Percentiles rank a stretch among this genome's conserved stretches.
Evolutionary conservation across 495 filamentous ascomycete genomes (phyloP).

Genomic region (Xylaria telfairii): DNA sequence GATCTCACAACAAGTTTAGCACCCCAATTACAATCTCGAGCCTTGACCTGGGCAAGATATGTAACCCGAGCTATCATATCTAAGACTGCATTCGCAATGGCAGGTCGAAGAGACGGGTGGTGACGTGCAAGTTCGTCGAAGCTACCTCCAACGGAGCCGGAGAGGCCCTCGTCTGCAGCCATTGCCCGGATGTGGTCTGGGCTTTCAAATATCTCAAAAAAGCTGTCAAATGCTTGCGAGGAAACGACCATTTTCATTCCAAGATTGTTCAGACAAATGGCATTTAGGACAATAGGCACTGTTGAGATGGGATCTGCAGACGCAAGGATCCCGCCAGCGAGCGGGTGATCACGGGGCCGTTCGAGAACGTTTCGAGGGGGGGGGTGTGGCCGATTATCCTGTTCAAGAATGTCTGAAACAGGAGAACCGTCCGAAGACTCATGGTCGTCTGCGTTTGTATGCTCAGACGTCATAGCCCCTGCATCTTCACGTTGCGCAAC

Average conservation of each 20-base stretch:
- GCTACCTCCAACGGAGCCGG: constrained; percentile 71
- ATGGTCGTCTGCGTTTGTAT: constrained; percentile 39
- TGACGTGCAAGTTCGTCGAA: constrained; percentile 96
- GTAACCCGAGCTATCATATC: constrained; percentile 83
- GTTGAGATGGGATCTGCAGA: constrained; percentile 83
- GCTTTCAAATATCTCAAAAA: constrained; percentile 94
- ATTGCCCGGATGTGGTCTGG: constrained; percentile 85
- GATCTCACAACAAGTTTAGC: constrained; percentile 75
- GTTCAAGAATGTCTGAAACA: constrained; percentile 49
- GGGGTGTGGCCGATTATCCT: constrained; percentile 51
- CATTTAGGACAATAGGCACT: constrained; percentile 86
- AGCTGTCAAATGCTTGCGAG: constrained; percentile 80
- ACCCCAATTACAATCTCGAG: constrained; percentile 71
- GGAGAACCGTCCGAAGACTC: constrained; percentile 45
- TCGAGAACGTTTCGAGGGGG: constrained; percentile 50
- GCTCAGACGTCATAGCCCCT: constrained; percentile 30
- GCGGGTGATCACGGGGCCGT: constrained; percentile 46
- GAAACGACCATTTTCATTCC: constrained; percentile 91
- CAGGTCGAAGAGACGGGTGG: constrained; percentile 80
- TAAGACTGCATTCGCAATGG: constrained; percentile 78
- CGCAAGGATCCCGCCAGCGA: constrained; percentile 80
- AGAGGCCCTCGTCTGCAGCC: constrained; percentile 71
- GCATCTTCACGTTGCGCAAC: constrained; percentile 46
- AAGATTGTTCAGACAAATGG: constrained; percentile 86
- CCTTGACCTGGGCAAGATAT: constrained; percentile 70